Evolutionary conservation across 306 rosid species (phyloP), one percentile per base, ranked within the genome.

Genomic region (Dalbergia cochinchinensis): DNA sequence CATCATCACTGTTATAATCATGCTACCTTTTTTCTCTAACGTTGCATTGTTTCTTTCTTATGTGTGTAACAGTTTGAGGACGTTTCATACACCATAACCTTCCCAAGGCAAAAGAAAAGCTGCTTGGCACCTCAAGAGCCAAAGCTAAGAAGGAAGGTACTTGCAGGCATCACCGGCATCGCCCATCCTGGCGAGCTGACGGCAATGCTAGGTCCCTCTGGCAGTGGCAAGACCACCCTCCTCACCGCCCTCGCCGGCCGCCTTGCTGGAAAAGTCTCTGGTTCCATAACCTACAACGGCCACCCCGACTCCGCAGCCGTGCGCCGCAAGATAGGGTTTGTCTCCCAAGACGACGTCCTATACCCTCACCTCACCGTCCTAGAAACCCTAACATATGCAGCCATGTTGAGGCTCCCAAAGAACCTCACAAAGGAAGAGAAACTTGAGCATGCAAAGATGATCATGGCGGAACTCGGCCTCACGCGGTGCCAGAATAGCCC

Each of bases 151-250:
- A 80, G 92, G 41, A 75, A 60, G 1, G 65, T 94, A 0, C 90
- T 94, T 3, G 78, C 68, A 1, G 93, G 97, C 1, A 90, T 91
- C 14, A 88, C 87, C 8, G 97, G 98, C 5, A 66, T 86, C 11
- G 97, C 90, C 37, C 69, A 77, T 33, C 92, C 98, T 1, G 93
- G 98, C 4, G 97, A 94, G 89, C 72, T 94, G 1, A 80, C 89
- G 15, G 97, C 98, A 87, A 92, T 92, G 97, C 67, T 92, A 78
- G 98, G 98, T 5, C 97, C 98, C 4, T 94, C 98, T 3, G 98
- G 98, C 0, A 91, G 98, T 16, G 98, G 98, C 34, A 94, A 94
- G 83, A 94, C 98, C 33, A 94, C 98, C 0, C 89, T 94, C 3
- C 62, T 94, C 11, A 94, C 94, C 0, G 96, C 98, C 45, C 79